A percentile compares a stretch with the other conserved stretches of the same genome.
Evolutionary conservation across 225 moss, liverwort and hornwort genomes (phyloP).

Genomic region (Marchantia paleacea): DNA sequence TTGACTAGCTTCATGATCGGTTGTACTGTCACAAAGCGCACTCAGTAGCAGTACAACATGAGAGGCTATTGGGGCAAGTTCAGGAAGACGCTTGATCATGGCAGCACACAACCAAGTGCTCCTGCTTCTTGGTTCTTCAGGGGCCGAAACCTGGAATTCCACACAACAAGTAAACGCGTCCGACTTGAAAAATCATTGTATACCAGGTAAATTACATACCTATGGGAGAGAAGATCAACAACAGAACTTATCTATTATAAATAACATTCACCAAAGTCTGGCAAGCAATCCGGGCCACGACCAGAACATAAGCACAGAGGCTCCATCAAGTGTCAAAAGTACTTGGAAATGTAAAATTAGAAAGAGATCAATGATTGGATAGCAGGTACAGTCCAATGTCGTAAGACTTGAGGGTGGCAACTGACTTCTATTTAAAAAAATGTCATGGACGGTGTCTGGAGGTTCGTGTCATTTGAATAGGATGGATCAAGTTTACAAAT

Average conservation of each 20-base stretch:
- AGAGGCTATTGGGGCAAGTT: conserved; percentile 77
- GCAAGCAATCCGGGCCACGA: neutral
- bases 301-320: neutral
- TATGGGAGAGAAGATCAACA: neutral
- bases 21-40: conserved; percentile 37
- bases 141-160: conserved; percentile 45
- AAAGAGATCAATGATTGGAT: neutral
- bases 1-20: conserved; percentile 35
- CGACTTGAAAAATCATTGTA: neutral
- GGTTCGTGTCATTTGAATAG: neutral
- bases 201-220: neutral
- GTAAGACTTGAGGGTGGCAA: neutral
- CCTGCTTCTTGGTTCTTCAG: conserved; percentile 57
- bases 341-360: neutral
- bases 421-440: neutral
- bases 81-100: conserved; percentile 68
- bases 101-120: conserved; percentile 73
- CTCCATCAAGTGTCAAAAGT: neutral
- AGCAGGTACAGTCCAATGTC: neutral
- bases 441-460: neutral
- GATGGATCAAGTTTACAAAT: too few species aligned
- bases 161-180: conserved; percentile 6
- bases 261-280: neutral
- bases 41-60: conserved; percentile 57
- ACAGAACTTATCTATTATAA: neutral